Conservation (phyloP, 257 asterid species). For the Fraxinus pennsylvanica region DNA sequence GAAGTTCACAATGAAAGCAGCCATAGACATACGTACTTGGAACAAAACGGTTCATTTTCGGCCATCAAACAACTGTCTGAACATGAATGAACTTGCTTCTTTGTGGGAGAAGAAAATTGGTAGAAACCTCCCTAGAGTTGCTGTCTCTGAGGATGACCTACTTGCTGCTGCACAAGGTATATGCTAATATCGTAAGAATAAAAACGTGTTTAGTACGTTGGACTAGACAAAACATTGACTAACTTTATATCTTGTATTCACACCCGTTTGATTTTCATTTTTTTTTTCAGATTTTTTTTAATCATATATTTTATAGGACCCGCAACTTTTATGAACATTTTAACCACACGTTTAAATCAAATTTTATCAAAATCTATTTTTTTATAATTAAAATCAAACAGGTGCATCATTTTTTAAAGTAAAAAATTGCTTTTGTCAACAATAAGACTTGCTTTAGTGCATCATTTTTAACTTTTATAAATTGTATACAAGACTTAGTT, state of each 20-base stretch:
- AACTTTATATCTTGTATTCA: background rate
- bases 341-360: too few relatives aligned
- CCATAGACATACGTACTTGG: slow-evolving; percentile 27
- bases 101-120: slow-evolving; percentile 46
- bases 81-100: slow-evolving; percentile 37
- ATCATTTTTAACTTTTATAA: too few relatives aligned
- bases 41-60: slow-evolving; percentile 38
- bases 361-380: too few relatives aligned
- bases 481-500: too few relatives aligned
- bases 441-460: too few relatives aligned
- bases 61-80: slow-evolving; percentile 37
- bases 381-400: too few relatives aligned
- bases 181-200: background rate
- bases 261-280: too few relatives aligned
- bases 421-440: too few relatives aligned
- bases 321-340: too few relatives aligned
- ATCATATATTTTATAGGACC: too few relatives aligned
- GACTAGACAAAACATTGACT: background rate
- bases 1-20: slow-evolving; percentile 34
- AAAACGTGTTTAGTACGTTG: background rate
- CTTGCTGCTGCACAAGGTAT: slow-evolving; percentile 38
- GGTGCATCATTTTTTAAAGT: too few relatives aligned
- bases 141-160: slow-evolving; percentile 30
- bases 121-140: slow-evolving; percentile 29
- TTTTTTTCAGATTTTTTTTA: too few relatives aligned